Evolutionary conservation across 2,329 filamentous ascomycete genomes (phyloP), one percentile per base, ranked within the genome.

Genomic region (Trichophyton mentagrophytes): DNA sequence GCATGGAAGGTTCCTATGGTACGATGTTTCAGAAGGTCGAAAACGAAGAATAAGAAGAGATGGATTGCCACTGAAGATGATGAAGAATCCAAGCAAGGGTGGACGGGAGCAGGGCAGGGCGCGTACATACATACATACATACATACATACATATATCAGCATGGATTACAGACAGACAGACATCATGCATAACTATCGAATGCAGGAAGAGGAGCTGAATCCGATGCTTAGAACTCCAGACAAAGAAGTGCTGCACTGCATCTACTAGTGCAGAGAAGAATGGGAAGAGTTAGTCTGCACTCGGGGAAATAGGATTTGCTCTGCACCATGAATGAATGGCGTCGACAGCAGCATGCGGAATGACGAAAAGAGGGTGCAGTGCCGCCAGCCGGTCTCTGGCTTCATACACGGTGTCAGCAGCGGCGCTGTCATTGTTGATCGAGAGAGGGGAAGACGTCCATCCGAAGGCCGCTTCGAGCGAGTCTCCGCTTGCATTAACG

Each of bases 341-440:
- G 67, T 86, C 81, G 60, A 86, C 87, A 59, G 80, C 80, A 64
- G 82, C 79, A 72, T 87, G 84, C 3, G 90, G 88, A 65, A 96
- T 86, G 64, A 89, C 87, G 74, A 89, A 96, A 27, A 96, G 82
- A 1, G 92, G 92, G 73, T 96, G 90, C 44, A 89, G 80, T 15
- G 86, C 78, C 58, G 76, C 78, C 58, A 96, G 79, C 46, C 83
- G 77, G 75, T 95, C 89, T 61, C 79, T 76, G 67, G 87, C 81
- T 62, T 89, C 85, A 74, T 88, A 89, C 57, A 88, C 79, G 57
- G 61, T 55, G 25, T 59, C 36, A 55, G 27, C 27, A 7, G 27
- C 27, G 1, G 27, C 27, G 6, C 80, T 81, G 65, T 42, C 78
- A 76, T 17, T 78, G 27, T 80, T 78, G 66, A 53, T 75, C 74